Evolutionary conservation across 2,329 filamentous ascomycete species (phyloP).

Genomic region (Dothideomycetes sp.): DNA sequence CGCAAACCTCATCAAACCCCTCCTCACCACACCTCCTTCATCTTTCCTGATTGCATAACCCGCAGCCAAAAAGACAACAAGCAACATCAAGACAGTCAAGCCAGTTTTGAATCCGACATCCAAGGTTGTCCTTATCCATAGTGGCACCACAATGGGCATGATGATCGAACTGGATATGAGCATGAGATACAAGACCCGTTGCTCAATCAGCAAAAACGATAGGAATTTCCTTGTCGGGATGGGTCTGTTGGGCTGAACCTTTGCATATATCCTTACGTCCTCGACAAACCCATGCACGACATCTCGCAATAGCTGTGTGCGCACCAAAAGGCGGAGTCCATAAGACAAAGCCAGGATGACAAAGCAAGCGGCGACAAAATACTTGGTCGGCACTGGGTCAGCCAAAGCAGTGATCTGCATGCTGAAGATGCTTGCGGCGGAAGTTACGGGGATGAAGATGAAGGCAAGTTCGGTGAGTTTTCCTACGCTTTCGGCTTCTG

Average conservation of each 20-base stretch:
- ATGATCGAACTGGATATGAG: too few relatives aligned
- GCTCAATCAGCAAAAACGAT: too few relatives aligned
- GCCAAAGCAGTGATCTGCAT: constrained; percentile 23
- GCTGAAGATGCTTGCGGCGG: constrained; percentile 23
- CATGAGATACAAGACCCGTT: too few relatives aligned
- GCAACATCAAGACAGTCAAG: too few relatives aligned
- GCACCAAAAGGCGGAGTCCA: constrained; percentile 11
- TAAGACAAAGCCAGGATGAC: constrained; percentile 13
- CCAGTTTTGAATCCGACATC: too few relatives aligned
- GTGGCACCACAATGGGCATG: too few relatives aligned
- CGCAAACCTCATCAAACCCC: too few relatives aligned
- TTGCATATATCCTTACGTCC: not conserved
- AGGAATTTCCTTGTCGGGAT: not conserved
- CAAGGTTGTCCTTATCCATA: too few relatives aligned
- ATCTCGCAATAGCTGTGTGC: constrained; percentile 9
- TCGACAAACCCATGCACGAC: not conserved
- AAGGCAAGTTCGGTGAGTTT: constrained; percentile 28
- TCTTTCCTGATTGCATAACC: too few relatives aligned
- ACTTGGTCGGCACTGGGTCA: constrained; percentile 16
- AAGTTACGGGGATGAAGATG: constrained; percentile 26
- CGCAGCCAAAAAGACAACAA: too few relatives aligned
- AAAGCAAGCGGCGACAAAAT: constrained; percentile 14
- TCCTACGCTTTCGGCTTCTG: constrained; percentile 24
- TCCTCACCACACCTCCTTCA: too few relatives aligned
- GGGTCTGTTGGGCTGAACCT: not conserved